These are phyloP conservation scores for Stemphylium beticola DNA, from an alignment of 2,329 filamentous ascomycete species.

Conservation along the genomic window DNA sequence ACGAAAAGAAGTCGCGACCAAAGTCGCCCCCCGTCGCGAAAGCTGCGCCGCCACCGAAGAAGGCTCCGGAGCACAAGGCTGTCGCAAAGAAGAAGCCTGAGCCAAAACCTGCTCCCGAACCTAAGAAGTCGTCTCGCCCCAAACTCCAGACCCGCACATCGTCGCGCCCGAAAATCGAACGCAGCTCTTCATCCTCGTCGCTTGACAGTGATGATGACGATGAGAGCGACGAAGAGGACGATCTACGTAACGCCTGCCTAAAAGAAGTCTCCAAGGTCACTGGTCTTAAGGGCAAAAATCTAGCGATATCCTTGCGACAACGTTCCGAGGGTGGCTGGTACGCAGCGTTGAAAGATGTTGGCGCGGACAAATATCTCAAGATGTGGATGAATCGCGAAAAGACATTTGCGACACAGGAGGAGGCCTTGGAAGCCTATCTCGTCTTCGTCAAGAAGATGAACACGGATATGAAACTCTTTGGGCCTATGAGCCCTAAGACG, in stretches of 20 bases:
- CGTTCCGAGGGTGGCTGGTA: constrained; percentile 33
- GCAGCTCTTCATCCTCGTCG: constrained; percentile 4
- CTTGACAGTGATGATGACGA: constrained; percentile 6
- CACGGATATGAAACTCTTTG: constrained; percentile 29
- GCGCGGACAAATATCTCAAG: constrained; percentile 37
- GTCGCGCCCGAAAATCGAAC: constrained; percentile 10
- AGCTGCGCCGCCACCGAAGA: constrained; percentile 7
- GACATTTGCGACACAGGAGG: constrained; percentile 27
- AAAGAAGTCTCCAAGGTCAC: constrained; percentile 27
- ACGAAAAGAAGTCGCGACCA: constrained; percentile 14
- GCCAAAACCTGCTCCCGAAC: constrained; percentile 4
- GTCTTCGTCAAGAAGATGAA: constrained; percentile 35
- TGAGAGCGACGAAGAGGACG: constrained; percentile 5
- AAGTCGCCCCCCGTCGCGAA: constrained; percentile 12
- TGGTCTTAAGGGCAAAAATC: constrained; percentile 29
- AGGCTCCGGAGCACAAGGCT: constrained; percentile 8
- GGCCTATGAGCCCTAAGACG: constrained; percentile 20
- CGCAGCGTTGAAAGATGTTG: constrained; percentile 32
- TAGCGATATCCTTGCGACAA: constrained; percentile 30
- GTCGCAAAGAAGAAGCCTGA: constrained; percentile 7
- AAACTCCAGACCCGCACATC: constrained; percentile 8
- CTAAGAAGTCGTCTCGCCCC: constrained; percentile 6
- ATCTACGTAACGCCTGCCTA: constrained; percentile 14
- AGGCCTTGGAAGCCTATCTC: constrained; percentile 34
- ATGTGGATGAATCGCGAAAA: constrained; percentile 41